Base-by-base conservation (phyloP, 352 stramenopile genomes). In the Phytophthora tentaculata region DNA sequence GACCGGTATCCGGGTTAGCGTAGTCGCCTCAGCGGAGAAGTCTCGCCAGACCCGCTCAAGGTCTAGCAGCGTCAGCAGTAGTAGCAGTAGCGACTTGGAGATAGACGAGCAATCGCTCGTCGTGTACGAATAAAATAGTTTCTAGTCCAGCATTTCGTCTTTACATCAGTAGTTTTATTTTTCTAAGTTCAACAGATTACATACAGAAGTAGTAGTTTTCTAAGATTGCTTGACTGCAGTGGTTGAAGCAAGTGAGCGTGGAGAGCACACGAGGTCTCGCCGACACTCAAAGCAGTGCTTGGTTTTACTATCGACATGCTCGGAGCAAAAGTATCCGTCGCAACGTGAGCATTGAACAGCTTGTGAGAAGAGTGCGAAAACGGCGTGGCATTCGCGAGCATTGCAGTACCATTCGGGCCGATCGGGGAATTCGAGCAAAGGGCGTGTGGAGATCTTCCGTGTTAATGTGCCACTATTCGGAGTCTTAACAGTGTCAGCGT, bases 331-430 rank as follows among this genome's bases (percentile, higher is more conserved):
- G 47, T 79, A 77, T 22, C 82, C 81, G 0, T 69, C 64, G 41
- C 86, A 94, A 9, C 73, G 56, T 13, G 20, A 51, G 53, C 86
- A 94, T 20, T 86, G 74, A 23, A 78, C 69, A 5, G 71, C 72
- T 23, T 86, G 77, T 0, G 80, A 77, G 55, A 92, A 92, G 62
- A 94, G 80, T 32, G 75, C 70, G 35, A 94, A 94, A 13, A 94
- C 81, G 8, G 51, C 63, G 63, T 92, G 84, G 57, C 86, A 94
- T 3, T 76, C 56, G 1, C 51, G 39, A 10, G 79, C 73, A 51
- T 94, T 92, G 73, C 86, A 94, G 53, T 91, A 94, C 86, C 86
- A 94, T 56, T 75, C 67, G 14, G 86, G 84, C 0, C 81, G 73
- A 60, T 89, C 76, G 0, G 86, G 81, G 32, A 94, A 91, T 51